phyloP scores from a whole-genome alignment of 2,329 filamentous ascomycete genomes.

The Fusarium fracticaudum region DNA sequence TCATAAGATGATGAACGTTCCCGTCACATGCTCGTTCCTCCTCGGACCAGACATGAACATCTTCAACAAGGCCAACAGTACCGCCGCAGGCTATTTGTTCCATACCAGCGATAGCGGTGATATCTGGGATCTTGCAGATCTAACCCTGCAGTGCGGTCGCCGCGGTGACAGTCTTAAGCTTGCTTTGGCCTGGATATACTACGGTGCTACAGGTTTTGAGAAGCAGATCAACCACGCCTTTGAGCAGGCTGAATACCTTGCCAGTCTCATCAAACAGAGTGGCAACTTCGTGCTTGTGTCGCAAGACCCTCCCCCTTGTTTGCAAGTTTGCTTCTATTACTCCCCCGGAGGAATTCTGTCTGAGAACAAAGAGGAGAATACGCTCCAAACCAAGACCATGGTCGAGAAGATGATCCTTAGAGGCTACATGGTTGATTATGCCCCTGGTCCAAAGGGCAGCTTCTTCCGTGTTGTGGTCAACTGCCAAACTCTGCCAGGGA shows the following conservation, averaged over 20 bases:
- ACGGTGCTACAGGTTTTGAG: conserved; percentile 80
- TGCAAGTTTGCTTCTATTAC: conserved; percentile 96
- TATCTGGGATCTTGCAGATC: conserved; percentile 88
- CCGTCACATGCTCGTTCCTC: conserved; percentile 90
- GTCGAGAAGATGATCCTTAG: conserved; percentile 58
- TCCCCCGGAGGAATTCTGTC: conserved; percentile 63
- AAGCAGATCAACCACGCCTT: conserved; percentile 78
- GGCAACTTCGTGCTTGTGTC: conserved; percentile 76
- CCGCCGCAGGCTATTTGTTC: conserved; percentile 88
- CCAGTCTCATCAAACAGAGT: conserved; percentile 63
- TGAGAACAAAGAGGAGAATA: conserved; percentile 56
- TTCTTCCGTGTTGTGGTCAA: conserved; percentile 71
- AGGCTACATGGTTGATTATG: conserved; percentile 70
- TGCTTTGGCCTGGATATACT: conserved; percentile 88
- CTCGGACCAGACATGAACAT: conserved; percentile 78
- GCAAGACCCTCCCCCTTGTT: conserved; percentile 80
- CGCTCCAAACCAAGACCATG: conserved; percentile 59
- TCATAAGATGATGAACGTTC: conserved; percentile 96
- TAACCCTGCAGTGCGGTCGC: conserved; percentile 93
- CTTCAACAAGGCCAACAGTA: conserved; percentile 86
- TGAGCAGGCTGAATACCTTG: conserved; percentile 74
- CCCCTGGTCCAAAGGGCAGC: conserved; percentile 64
- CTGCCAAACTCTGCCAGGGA: conserved; percentile 61
- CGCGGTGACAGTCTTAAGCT: conserved; percentile 88
- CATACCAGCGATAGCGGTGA: conserved; percentile 68